phyloP scores from a whole-genome alignment of 2,329 filamentous ascomycete genomes.

The Colletotrichum lindemuthianum region DNA sequence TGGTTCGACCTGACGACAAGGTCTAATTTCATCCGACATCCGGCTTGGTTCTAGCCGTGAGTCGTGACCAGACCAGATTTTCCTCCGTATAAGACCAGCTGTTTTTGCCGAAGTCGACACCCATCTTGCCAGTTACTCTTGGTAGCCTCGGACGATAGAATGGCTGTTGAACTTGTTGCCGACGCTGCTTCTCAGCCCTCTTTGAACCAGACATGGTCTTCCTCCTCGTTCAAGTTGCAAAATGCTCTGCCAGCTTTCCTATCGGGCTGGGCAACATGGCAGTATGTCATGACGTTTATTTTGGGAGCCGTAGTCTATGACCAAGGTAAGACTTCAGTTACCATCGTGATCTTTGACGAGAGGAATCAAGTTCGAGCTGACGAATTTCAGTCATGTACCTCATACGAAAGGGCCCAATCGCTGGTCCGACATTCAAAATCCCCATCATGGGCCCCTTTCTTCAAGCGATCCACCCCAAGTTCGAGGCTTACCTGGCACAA shows the following conservation, averaged over 20 bases:
- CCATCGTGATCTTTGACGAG: constrained; percentile 51
- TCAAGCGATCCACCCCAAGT: constrained; percentile 78
- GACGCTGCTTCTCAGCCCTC: neutral
- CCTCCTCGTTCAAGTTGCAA: neutral
- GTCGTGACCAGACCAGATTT: neutral
- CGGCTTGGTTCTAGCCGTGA: neutral
- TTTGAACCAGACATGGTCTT: constrained; percentile 18
- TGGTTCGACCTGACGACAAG: neutral
- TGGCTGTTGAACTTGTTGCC: constrained; percentile 7
- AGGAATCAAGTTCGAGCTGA: neutral
- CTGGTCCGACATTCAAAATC: constrained; percentile 72
- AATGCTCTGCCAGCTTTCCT: constrained; percentile 10
- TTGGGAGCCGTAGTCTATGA: constrained; percentile 50
- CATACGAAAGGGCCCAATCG: constrained; percentile 68
- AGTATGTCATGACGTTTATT: constrained; percentile 46
- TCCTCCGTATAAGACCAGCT: neutral
- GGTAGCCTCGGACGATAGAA: neutral
- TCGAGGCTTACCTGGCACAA: constrained; percentile 77
- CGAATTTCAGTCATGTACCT: constrained; percentile 65
- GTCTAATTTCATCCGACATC: neutral
- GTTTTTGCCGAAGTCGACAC: neutral
- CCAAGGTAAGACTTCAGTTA: constrained; percentile 40
- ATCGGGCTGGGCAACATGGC: constrained; percentile 41
- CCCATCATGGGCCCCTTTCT: constrained; percentile 81
- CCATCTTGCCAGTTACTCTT: neutral